Conservation (phyloP, 139 green algal genomes). For the Trebouxia sp. region DNA sequence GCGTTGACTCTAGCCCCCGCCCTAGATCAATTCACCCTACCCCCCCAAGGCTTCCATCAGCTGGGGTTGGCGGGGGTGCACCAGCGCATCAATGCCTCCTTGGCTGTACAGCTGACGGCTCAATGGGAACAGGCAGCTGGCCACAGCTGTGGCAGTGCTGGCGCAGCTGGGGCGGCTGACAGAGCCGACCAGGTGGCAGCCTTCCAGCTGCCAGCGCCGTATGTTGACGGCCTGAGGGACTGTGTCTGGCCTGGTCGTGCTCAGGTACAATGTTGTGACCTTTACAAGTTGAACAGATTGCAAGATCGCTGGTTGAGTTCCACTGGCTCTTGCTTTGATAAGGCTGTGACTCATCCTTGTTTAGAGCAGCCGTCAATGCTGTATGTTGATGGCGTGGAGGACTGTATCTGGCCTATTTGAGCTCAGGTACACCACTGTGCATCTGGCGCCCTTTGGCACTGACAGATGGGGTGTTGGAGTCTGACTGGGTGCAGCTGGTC, state of each 20-base stretch:
- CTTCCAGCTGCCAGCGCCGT: constrained; percentile 61
- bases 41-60: constrained; percentile 30
- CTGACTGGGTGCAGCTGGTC: constrained; percentile 31
- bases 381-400: too few species aligned
- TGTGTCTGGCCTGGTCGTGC: constrained; percentile 77
- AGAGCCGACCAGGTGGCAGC: constrained; percentile 28
- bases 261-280: too few species aligned
- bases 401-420: too few species aligned
- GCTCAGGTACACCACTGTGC: too few species aligned
- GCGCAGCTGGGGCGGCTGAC: constrained; percentile 3
- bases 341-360: too few species aligned
- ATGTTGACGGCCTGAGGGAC: constrained; percentile 59
- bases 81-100: constrained; percentile 83
- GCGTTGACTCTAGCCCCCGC: constrained; percentile 34
- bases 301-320: too few species aligned
- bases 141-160: background rate
- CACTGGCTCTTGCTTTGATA: too few species aligned
- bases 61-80: constrained; percentile 83
- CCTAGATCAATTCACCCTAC: constrained; percentile 44
- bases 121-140: constrained; percentile 58
- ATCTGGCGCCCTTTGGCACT: too few species aligned
- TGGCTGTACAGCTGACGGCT: constrained; percentile 81
- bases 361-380: too few species aligned
- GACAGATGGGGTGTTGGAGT: too few species aligned
- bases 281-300: too few species aligned